phyloP scores from a whole-genome alignment of 2,329 filamentous ascomycete genomes.

The Colletotrichum caudatum region DNA sequence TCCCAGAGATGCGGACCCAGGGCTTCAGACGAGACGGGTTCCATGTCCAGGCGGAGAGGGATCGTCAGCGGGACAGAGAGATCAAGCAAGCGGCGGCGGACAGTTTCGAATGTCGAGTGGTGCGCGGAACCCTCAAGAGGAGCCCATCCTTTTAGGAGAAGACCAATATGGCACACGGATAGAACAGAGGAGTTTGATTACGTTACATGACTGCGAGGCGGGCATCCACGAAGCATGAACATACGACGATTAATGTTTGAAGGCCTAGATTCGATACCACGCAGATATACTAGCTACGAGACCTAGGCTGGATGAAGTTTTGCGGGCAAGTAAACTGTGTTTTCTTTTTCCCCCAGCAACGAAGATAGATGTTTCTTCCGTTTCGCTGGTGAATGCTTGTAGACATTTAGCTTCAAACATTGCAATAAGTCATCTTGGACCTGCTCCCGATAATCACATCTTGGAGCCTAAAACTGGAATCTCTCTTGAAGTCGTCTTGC shows the following conservation, averaged over 20 bases:
- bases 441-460: neutral
- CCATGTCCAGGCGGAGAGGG: neutral
- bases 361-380: neutral
- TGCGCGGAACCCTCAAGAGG: neutral
- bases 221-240: neutral
- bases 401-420: neutral
- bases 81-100: neutral
- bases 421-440: neutral
- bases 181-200: neutral
- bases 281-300: neutral
- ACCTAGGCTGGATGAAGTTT: neutral
- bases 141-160: neutral
- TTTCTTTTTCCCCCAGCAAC: neutral
- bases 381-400: neutral
- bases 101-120: neutral
- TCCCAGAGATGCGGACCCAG: neutral
- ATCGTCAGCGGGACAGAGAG: neutral
- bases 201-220: rapidly evolving
- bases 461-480: neutral
- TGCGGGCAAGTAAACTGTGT: rapidly evolving
- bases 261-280: neutral
- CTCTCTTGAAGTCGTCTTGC: neutral
- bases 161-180: no score
- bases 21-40: neutral
- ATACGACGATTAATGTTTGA: no score